A percentile compares a stretch with the other conserved stretches of the same genome.
phyloP scores from a whole-genome alignment of 352 stramenopile genomes.

The Pythium scleroteichum region DNA sequence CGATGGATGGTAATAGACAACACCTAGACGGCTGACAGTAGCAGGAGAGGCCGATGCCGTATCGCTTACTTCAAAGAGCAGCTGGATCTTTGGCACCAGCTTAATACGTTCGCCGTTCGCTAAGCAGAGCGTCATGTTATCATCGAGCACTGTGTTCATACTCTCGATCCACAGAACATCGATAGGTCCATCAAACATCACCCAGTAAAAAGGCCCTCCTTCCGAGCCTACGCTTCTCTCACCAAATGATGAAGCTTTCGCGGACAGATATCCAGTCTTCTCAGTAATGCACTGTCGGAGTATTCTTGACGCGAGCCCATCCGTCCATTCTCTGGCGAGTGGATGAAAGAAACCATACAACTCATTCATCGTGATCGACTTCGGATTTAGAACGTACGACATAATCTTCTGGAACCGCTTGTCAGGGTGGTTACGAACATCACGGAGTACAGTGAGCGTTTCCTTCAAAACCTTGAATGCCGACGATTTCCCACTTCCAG shows the following conservation, averaged over 20 bases:
- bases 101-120: slow-evolving; percentile 89
- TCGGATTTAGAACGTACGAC: slow-evolving; percentile 75
- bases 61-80: slow-evolving; percentile 93
- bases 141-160: slow-evolving; percentile 90
- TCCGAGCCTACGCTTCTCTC: slow-evolving; percentile 15
- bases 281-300: slow-evolving; percentile 71
- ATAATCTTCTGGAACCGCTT: slow-evolving; percentile 56
- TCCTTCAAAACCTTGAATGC: slow-evolving; percentile 47
- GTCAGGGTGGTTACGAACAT: slow-evolving; percentile 47
- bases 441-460: slow-evolving; percentile 49
- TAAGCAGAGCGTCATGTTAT: slow-evolving; percentile 91
- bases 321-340: slow-evolving; percentile 82
- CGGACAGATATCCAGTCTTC: slow-evolving; percentile 49
- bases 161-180: slow-evolving; percentile 86
- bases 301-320: slow-evolving; percentile 76
- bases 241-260: slow-evolving; percentile 11
- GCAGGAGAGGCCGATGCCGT: slow-evolving; percentile 89
- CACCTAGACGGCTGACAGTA: slow-evolving; percentile 90
- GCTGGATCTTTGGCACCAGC: slow-evolving; percentile 83
- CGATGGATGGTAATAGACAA: slow-evolving; percentile 86
- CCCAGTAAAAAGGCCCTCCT: slow-evolving; percentile 70
- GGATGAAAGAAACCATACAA: slow-evolving; percentile 87
- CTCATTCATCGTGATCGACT: slow-evolving; percentile 77
- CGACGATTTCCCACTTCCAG: slow-evolving; percentile 74
- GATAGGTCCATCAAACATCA: slow-evolving; percentile 83